Conservation (phyloP, 2,329 filamentous ascomycete genomes). For the Gnomoniopsis smithogilvyi region DNA sequence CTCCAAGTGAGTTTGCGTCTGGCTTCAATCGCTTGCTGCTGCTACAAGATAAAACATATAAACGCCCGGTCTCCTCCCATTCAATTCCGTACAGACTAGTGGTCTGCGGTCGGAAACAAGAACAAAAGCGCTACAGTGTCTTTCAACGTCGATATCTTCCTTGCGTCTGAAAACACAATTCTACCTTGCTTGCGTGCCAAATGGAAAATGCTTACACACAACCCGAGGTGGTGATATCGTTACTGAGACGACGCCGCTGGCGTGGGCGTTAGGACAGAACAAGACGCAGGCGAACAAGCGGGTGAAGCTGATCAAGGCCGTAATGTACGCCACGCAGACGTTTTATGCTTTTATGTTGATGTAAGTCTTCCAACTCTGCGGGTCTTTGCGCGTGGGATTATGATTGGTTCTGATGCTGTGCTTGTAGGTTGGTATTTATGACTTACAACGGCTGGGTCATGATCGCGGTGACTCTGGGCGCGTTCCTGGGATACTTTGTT, state of each 20-base stretch:
- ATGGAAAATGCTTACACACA: constrained; percentile 20
- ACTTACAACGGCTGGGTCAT: constrained; percentile 99
- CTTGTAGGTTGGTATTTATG: constrained; percentile 89
- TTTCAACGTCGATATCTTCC: not conserved
- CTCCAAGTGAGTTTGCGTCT: constrained; percentile 47
- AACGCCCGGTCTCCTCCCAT: not conserved
- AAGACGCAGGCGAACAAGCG: constrained; percentile 59
- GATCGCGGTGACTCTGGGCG: constrained; percentile 83
- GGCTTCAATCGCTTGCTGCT: constrained; percentile 5
- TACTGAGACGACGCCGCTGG: constrained; percentile 63
- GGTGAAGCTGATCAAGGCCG: constrained; percentile 74
- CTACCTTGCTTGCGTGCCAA: not conserved
- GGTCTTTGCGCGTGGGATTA: not conserved
- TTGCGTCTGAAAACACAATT: not conserved
- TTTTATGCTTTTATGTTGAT: constrained; percentile 99
- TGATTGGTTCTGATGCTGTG: not conserved
- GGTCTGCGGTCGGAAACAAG: not conserved
- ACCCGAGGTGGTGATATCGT: constrained; percentile 30
- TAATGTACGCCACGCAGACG: constrained; percentile 86
- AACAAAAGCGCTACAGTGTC: not conserved
- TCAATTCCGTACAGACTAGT: not conserved
- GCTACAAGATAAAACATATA: constrained; percentile 18
- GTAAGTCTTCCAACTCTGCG: constrained; percentile 54
- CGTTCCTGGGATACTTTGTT: constrained; percentile 80
- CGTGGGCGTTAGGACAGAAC: constrained; percentile 67